Base-by-base conservation (phyloP, 495 filamentous ascomycete genomes). In the Lasiosphaeria miniovina region DNA sequence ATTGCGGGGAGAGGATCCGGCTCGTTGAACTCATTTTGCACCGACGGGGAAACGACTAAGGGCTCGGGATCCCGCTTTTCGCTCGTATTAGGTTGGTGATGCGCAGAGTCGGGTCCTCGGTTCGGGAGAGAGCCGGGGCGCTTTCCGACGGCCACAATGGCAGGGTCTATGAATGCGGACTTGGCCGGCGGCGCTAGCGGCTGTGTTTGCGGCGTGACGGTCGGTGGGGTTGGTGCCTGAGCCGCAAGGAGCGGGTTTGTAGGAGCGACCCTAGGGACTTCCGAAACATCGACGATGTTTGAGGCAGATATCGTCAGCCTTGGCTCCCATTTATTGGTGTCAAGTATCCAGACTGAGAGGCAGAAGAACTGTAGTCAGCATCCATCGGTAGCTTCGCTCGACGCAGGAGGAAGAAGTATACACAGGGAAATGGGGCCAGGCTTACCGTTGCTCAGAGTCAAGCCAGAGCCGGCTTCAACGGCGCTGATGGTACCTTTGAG, bases 381-480 rank as follows among this genome's bases (percentile, higher is more conserved):
- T 7, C 5, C 17, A 7, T 14, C 14, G 5, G 9, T 6, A 38
- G 36, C 9, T 8, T 54, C 17, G 32, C 24, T 24, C 24, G 24
- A 24, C 24, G 24, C 24, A 10, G 50, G 35, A 43, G 36, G 17
- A 55, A 49, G 35, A 49, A 24, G 9, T 34, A 35, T 32, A 12
- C 12, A 36, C 31, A 55, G 15, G 33, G n/a, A 34, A 40, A 58
- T 34, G n/a, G 4, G 40, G 40, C 64, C 81, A 60, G 77, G 94
- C 43, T n/a, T 9, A 46, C 93, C 93, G 80, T 96, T 83, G 52
- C 80, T 81, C 31, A 98, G 80, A 31, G 86, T 86, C 62, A 98
- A 78, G 46, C 85, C 84, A 60, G 87, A 82, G 6, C 88, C 89
- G 51, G 87, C 82, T 32, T 80, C 75, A 36, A 97, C 85, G 63